These are phyloP conservation scores for Cyberlindnera euphorbiiphila DNA, from an alignment of 805 yeast genomes.

Conservation along the genomic window DNA sequence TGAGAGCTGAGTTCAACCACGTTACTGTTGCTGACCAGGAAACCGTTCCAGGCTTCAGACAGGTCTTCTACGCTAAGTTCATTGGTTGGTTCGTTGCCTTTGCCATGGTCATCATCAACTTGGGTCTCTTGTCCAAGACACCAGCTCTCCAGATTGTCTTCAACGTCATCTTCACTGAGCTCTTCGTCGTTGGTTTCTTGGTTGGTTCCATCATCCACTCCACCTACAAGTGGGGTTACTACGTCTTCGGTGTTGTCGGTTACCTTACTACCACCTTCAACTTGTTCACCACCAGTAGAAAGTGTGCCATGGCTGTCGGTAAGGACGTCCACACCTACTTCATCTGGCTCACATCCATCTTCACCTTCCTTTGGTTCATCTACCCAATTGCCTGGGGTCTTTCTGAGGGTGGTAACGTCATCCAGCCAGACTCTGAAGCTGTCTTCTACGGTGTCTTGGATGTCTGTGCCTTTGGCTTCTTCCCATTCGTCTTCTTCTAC, in stretches of 20 bases:
- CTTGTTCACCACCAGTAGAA: slow-evolving; percentile 12
- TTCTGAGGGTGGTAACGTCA: slow-evolving; percentile 51
- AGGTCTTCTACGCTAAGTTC: slow-evolving; percentile 51
- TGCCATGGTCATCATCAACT: slow-evolving; percentile 21
- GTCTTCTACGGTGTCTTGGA: slow-evolving; percentile 52
- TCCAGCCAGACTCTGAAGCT: slow-evolving; percentile 50
- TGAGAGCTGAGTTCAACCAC: slow-evolving; percentile 42
- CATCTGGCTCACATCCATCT: slow-evolving; percentile 35
- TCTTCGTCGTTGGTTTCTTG: slow-evolving; percentile 40
- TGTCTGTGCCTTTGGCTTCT: slow-evolving; percentile 37
- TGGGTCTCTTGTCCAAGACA: slow-evolving; percentile 36
- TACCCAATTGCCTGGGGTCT: slow-evolving; percentile 40
- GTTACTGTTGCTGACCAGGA: slow-evolving; percentile 41
- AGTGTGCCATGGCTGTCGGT: slow-evolving; percentile 6
- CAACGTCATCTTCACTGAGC: slow-evolving; percentile 13
- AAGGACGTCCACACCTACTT: slow-evolving; percentile 26
- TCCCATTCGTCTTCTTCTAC: slow-evolving; percentile 34
- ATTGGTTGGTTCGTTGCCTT: slow-evolving; percentile 55
- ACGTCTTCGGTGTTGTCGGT: slow-evolving; percentile 35
- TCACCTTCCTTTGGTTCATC: slow-evolving; percentile 29
- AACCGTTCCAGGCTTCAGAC: slow-evolving; percentile 38
- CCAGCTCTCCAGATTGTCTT: slow-evolving; percentile 43
- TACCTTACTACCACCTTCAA: slow-evolving; percentile 25
- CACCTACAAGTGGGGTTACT: slow-evolving; percentile 67
- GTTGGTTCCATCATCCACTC: slow-evolving; percentile 53